Evolutionary conservation across 1,284 basidiomycete species (phyloP), one percentile per base, ranked within the genome.

Genomic region (Leccinum griseonigrum): DNA sequence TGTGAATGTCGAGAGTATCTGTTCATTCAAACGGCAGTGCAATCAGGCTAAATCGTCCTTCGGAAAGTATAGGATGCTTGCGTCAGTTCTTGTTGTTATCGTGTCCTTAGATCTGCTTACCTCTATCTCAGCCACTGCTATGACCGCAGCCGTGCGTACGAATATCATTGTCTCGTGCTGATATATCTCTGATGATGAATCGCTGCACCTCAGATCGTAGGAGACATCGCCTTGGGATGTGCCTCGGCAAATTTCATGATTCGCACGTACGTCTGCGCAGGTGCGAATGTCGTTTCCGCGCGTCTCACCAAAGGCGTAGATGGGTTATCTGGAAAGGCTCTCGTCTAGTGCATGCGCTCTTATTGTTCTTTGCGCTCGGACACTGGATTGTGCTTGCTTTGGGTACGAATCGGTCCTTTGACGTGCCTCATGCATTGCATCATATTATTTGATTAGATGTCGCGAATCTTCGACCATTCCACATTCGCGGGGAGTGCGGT

Each of bases 271-370:
- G 70, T 52, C 22, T 3, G 6, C 31, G 3, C 18, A 2, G 29
- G 6, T 40, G 3, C 26, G 7, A 28, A 36, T 32, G 4, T 40
- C 4, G 3, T 3, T 2, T 14, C 26, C 43, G 22, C 3, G 8
- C 11, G 26, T 40, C 58, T 67, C 52, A 64, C 46, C 13, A 46
- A 31, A 51, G 7, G 6, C 7, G 7, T 36, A 73, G 71, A 54
- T 72, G 70, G 70, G 51, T 73, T 16, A 69, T 71, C 31, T 71
- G 69, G 69, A 69, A 61, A 26, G 55, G 60, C 14, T 60, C 61
- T 3, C 56, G 50, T 48, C 31, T 26, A 7, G 55, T 73, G 16
- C 65, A 67, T 18, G 0, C 28, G 13, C 22, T 71, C 7, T 40
- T 72, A 1, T 7, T 61, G 29, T 4, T 61, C 1, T 11, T 67